Evolutionary conservation across 1,284 basidiomycete species (phyloP).

Genomic region (Ceratobasidium sp.): DNA sequence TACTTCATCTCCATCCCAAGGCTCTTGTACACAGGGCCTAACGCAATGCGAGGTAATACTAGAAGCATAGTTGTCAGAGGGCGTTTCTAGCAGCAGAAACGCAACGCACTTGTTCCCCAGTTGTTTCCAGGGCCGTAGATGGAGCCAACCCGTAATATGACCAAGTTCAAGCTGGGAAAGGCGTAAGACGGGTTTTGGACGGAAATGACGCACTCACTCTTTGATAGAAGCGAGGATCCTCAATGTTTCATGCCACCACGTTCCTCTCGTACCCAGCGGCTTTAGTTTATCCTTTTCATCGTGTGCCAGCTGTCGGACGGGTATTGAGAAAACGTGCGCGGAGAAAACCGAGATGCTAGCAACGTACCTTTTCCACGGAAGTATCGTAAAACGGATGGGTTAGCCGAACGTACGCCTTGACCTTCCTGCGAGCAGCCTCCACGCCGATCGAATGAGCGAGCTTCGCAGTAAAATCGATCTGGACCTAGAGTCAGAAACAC

Average conservation of each 20-base stretch:
- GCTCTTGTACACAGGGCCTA: conserved; percentile 84
- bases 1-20: conserved; percentile 88
- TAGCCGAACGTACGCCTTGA: conserved; percentile 80
- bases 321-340: conserved; percentile 43
- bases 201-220: conserved; percentile 56
- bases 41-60: conserved; percentile 73
- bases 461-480: conserved; percentile 79
- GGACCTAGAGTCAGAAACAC: conserved; percentile 50
- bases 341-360: conserved; percentile 44
- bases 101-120: conserved; percentile 65
- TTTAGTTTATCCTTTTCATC: conserved; percentile 78
- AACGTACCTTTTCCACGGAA: conserved; percentile 58
- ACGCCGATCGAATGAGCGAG: conserved; percentile 72
- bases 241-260: conserved; percentile 90
- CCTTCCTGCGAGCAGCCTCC: conserved; percentile 69
- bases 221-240: conserved; percentile 77
- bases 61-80: conserved; percentile 46
- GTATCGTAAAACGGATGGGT: conserved; percentile 86
- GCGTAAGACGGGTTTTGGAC: not conserved
- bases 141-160: conserved; percentile 74
- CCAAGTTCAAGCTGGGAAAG: conserved; percentile 72
- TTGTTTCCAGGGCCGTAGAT: conserved; percentile 79
- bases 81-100: conserved; percentile 47
- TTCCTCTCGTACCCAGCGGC: conserved; percentile 74
- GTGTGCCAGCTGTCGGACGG: conserved; percentile 53